Percentiles rank a stretch among this genome's conserved stretches.
Conservation (phyloP, 2,329 filamentous ascomycete genomes). For the Colletotrichum sp. region DNA sequence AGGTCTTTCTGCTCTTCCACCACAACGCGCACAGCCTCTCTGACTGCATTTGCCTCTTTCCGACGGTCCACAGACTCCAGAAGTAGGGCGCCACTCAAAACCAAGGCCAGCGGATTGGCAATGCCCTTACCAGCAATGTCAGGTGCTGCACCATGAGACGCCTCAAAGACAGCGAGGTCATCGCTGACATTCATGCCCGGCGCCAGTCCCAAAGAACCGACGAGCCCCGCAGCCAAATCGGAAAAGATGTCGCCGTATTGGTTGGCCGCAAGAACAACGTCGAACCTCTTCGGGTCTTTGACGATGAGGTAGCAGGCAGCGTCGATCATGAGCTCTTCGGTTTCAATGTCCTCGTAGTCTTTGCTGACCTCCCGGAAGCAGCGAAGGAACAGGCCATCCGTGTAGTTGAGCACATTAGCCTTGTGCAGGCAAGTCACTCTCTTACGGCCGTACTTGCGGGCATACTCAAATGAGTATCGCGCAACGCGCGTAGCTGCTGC, state of each 20-base stretch:
- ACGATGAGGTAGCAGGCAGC: conserved; percentile 99
- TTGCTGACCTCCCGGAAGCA: conserved; percentile 69
- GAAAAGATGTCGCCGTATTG: conserved; percentile 96
- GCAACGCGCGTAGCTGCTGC: conserved; percentile 24
- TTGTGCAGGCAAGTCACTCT: conserved; percentile 98
- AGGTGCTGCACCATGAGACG: conserved; percentile 94
- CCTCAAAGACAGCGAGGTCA: conserved; percentile 93
- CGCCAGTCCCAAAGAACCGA: conserved; percentile 84
- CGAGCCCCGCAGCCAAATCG: conserved; percentile 90
- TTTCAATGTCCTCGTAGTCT: conserved; percentile 47
- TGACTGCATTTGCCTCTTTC: not conserved
- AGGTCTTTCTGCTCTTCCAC: not conserved
- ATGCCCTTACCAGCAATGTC: conserved; percentile 93
- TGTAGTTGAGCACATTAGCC: conserved; percentile 96
- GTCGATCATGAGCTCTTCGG: conserved; percentile 99
- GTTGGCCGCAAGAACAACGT: conserved; percentile 97
- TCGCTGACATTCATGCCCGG: conserved; percentile 95
- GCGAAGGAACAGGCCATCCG: conserved; percentile 73
- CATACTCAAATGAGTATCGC: not conserved
- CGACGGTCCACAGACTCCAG: conserved; percentile 80
- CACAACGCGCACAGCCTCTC: not conserved
- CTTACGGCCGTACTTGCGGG: not conserved
- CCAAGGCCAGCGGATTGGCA: conserved; percentile 95
- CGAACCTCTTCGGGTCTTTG: conserved; percentile 91
- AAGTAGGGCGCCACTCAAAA: conserved; percentile 91